Evolutionary conservation across 2,329 filamentous ascomycete species (phyloP).

Genomic region (Arachnomyces sp.): DNA sequence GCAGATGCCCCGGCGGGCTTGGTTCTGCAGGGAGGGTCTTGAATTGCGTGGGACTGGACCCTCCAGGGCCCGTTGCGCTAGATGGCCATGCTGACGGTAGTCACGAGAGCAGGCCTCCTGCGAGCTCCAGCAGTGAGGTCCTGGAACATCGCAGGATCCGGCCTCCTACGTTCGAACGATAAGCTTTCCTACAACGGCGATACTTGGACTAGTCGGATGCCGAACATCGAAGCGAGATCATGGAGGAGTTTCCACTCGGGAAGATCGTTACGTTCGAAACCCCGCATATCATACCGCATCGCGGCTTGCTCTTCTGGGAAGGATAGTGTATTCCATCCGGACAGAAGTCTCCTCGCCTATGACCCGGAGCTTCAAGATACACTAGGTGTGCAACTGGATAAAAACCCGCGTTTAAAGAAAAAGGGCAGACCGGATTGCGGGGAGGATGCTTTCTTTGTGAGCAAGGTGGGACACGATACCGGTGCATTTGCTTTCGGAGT

Average conservation of each 20-base stretch:
- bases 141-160: no score
- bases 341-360: conserved; percentile 66
- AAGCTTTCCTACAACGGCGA: no score
- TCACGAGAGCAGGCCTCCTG: conserved; percentile 25
- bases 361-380: conserved; percentile 42
- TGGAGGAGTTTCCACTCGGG: conserved; percentile 1
- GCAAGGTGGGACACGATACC: conserved; percentile 58
- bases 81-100: conserved; percentile 24
- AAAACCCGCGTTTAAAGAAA: conserved; percentile 49
- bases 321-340: conserved; percentile 58
- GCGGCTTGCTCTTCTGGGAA: conserved; percentile 72
- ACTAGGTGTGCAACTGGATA: conserved; percentile 28
- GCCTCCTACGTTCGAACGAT: no score
- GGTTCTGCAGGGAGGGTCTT: conserved; percentile 13
- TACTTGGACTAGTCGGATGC: no score
- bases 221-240: not conserved
- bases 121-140: not conserved
- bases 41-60: conserved; percentile 14
- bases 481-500: conserved; percentile 68
- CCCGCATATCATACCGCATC: conserved; percentile 57
- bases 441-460: conserved; percentile 93
- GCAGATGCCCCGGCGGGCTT: conserved; percentile 13
- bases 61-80: conserved; percentile 16
- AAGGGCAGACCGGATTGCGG: conserved; percentile 67
- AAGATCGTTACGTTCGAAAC: conserved; percentile 26